Percentiles rank a stretch among this genome's conserved stretches.
Conservation (phyloP, 441 rosid genomes). For the Croton laevigatus region DNA sequence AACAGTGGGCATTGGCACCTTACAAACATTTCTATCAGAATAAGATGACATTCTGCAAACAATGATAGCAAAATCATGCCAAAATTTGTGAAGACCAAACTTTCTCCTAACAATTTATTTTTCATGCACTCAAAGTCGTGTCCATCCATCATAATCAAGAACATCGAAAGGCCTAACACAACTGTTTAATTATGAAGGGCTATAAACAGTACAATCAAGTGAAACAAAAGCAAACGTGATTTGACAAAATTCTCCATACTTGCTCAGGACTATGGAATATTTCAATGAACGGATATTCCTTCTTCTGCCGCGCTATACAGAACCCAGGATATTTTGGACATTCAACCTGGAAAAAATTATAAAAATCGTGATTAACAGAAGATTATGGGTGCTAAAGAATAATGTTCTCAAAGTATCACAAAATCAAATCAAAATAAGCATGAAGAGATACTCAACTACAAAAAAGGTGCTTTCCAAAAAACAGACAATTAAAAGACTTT, state of each 20-base stretch:
- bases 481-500: not conserved
- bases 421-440: not conserved
- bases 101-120: not conserved
- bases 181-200: not conserved
- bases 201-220: not conserved
- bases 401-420: not conserved
- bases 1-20: not conserved
- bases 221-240: slow-evolving; percentile 10
- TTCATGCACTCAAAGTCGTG: not conserved
- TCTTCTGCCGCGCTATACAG: slow-evolving; percentile 79
- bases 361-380: slow-evolving; percentile 9
- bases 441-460: not conserved
- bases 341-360: slow-evolving; percentile 67
- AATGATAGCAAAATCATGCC: not conserved
- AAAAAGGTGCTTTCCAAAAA: not conserved
- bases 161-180: slow-evolving; percentile 1
- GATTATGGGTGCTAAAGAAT: not conserved
- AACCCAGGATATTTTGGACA: slow-evolving; percentile 98
- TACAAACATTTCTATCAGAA: not conserved
- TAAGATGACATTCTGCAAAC: not conserved
- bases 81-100: not conserved
- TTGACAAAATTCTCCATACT: slow-evolving; percentile 32
- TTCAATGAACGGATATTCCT: slow-evolving; percentile 91
- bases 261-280: slow-evolving; percentile 86
- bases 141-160: slow-evolving; percentile 2